A percentile compares a stretch with the other conserved stretches of the same genome.
These are phyloP conservation scores for Alternaria incomplexa DNA, from an alignment of 2,329 filamentous ascomycete species.

Conservation along the genomic window DNA sequence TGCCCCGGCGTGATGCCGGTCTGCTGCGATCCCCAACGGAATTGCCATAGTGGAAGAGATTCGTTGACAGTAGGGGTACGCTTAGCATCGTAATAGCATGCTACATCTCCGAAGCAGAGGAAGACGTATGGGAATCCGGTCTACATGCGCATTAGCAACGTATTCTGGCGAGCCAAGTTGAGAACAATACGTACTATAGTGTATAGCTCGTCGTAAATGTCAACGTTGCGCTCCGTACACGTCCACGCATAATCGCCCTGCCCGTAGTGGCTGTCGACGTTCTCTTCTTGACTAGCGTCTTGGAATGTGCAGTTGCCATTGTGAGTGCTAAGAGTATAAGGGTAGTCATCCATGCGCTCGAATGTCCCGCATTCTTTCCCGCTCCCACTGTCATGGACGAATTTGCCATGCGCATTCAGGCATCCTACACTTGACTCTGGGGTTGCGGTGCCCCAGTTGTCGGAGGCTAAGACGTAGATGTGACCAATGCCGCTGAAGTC, in stretches of 20 bases:
- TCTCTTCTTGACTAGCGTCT: slow-evolving; percentile 32
- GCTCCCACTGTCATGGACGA: slow-evolving; percentile 16
- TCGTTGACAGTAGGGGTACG: slow-evolving; percentile 23
- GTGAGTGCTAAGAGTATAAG: slow-evolving; percentile 35
- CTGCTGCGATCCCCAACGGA: slow-evolving; percentile 41
- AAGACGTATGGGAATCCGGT: slow-evolving; percentile 40
- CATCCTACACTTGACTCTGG: slow-evolving; percentile 38
- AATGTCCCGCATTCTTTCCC: slow-evolving; percentile 33
- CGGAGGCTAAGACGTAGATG: slow-evolving; percentile 39
- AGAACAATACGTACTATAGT: slow-evolving; percentile 36
- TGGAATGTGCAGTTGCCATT: slow-evolving; percentile 43
- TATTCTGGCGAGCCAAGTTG: background rate
- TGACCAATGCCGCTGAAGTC: slow-evolving; percentile 39
- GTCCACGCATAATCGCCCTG: slow-evolving; percentile 34
- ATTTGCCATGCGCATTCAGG: slow-evolving; percentile 29
- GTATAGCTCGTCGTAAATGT: slow-evolving; percentile 38
- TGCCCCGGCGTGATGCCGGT: slow-evolving; percentile 44
- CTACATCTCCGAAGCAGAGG: slow-evolving; percentile 42
- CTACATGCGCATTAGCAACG: slow-evolving; percentile 7
- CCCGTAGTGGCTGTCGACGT: slow-evolving; percentile 40
- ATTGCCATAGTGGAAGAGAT: slow-evolving; percentile 36
- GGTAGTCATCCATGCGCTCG: slow-evolving; percentile 24
- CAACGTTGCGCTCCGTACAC: slow-evolving; percentile 24
- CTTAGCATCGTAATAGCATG: slow-evolving; percentile 44
- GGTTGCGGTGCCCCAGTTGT: slow-evolving; percentile 30